phyloP scores from a whole-genome alignment of 208 protist species.

The Spironucleus salmonicida region DNA sequence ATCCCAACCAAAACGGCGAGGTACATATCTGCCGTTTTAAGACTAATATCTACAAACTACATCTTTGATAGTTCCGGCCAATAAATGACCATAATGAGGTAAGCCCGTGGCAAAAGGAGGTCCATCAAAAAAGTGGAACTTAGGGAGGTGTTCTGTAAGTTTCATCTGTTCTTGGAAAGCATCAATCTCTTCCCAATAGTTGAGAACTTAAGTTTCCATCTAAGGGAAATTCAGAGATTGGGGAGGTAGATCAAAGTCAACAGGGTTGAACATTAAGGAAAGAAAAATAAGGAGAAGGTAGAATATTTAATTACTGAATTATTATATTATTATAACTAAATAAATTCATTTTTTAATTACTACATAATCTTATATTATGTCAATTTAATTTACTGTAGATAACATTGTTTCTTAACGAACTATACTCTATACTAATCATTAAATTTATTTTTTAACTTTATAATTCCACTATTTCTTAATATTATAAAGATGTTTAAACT shows the following conservation, averaged over 20 bases:
- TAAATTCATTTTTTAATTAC: no score
- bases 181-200: conserved; percentile 80
- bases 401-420: no score
- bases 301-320: no score
- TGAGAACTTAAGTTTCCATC: conserved; percentile 72
- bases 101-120: conserved; percentile 99
- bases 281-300: no score
- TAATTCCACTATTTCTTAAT: no score
- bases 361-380: no score
- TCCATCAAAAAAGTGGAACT: conserved; percentile 89
- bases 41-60: conserved; percentile 90
- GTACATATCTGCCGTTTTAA: conserved; percentile 87
- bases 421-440: no score
- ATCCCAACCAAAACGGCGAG: conserved; percentile 96
- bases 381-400: no score
- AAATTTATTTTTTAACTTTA: no score
- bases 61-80: conserved; percentile 98
- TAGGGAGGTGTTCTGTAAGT: conserved; percentile 50
- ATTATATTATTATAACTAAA: no score
- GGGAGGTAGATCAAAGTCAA: background rate
- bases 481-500: no score
- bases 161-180: conserved; percentile 79
- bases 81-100: conserved; percentile 97
- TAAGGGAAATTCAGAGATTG: conserved; percentile 58
- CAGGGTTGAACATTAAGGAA: no score